phyloP scores from a whole-genome alignment of 768 basidiomycete genomes.

The Rhodotorula paludigena region DNA sequence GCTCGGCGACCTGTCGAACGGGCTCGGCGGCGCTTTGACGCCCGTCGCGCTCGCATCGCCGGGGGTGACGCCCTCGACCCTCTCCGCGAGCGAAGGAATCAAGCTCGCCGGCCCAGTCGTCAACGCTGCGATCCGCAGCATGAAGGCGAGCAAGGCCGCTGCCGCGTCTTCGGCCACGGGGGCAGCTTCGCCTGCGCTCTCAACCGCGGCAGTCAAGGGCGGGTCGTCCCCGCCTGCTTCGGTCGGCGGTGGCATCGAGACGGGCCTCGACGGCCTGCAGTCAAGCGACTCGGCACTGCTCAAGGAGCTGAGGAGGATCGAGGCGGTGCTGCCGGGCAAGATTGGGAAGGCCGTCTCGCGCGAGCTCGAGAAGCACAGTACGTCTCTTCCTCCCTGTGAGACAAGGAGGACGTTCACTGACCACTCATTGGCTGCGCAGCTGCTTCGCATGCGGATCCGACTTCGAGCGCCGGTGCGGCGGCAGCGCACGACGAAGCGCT shows the following conservation, averaged over 20 bases:
- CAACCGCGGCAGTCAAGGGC: too few species aligned
- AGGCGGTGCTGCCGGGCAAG: constrained; percentile 69
- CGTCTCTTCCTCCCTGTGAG: neutral
- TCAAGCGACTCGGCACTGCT: too few species aligned
- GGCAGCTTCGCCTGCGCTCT: neutral
- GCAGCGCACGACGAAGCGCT: constrained; percentile 83
- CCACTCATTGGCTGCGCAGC: neutral
- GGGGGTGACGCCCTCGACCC: too few species aligned
- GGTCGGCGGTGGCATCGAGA: too few species aligned
- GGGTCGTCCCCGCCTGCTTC: too few species aligned
- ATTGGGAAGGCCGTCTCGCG: constrained; percentile 74
- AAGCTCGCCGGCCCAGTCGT: neutral
- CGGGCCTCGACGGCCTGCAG: too few species aligned
- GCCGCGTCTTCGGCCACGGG: neutral
- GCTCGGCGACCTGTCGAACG: neutral
- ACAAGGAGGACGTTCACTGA: too few species aligned
- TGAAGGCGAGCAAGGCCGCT: neutral
- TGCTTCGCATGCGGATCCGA: constrained; percentile 80
- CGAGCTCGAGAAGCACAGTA: constrained; percentile 87
- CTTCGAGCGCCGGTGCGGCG: constrained; percentile 71
- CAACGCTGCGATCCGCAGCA: neutral
- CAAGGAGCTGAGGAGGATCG: constrained; percentile 61
- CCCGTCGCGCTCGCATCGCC: neutral
- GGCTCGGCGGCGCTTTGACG: neutral
- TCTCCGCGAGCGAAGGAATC: too few species aligned